Percentiles rank a stretch among this genome's conserved stretches.
Evolutionary conservation across 495 filamentous ascomycete genomes (phyloP).

Genomic region (Aspergillus saccharolyticus): DNA sequence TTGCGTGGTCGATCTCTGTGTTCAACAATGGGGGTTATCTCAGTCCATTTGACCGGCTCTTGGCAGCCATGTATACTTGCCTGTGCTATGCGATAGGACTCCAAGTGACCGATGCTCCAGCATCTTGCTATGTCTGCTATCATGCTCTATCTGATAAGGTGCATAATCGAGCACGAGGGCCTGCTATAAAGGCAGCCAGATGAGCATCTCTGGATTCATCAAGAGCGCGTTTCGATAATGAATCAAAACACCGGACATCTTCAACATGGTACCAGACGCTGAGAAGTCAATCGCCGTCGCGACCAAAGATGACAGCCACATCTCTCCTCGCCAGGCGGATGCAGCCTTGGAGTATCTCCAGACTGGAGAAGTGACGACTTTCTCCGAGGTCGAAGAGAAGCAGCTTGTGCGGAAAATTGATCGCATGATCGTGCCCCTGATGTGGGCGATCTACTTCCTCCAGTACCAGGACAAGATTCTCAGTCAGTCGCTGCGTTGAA

Average conservation of each 20-base stretch:
- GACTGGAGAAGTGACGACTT: slow-evolving; percentile 11
- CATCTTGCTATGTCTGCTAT: neutral
- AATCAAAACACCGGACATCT: neutral
- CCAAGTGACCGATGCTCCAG: neutral
- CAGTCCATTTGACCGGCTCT: neutral
- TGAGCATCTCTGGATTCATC: neutral
- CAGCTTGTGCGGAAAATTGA: slow-evolving; percentile 37
- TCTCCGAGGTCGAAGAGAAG: slow-evolving; percentile 28
- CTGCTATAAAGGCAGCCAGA: neutral
- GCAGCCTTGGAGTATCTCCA: slow-evolving; percentile 27
- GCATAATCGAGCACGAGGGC: neutral
- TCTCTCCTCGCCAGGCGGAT: slow-evolving; percentile 21
- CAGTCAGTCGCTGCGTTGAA: slow-evolving; percentile 15
- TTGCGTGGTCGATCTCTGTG: slow-evolving; percentile 2
- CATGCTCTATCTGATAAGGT: neutral
- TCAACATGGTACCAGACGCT: slow-evolving; percentile 11
- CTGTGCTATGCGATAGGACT: neutral
- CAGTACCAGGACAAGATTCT: slow-evolving; percentile 65
- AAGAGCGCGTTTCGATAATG: neutral
- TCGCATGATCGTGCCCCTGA: slow-evolving; percentile 37
- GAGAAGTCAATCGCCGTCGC: slow-evolving; percentile 13
- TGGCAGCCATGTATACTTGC: neutral
- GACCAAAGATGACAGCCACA: slow-evolving; percentile 11
- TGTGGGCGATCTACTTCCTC: slow-evolving; percentile 52
- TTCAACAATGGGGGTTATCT: slow-evolving; percentile 3